Evolutionary conservation across 2,329 filamentous ascomycete genomes (phyloP).

Genomic region (Ophiosphaerella herpotricha): DNA sequence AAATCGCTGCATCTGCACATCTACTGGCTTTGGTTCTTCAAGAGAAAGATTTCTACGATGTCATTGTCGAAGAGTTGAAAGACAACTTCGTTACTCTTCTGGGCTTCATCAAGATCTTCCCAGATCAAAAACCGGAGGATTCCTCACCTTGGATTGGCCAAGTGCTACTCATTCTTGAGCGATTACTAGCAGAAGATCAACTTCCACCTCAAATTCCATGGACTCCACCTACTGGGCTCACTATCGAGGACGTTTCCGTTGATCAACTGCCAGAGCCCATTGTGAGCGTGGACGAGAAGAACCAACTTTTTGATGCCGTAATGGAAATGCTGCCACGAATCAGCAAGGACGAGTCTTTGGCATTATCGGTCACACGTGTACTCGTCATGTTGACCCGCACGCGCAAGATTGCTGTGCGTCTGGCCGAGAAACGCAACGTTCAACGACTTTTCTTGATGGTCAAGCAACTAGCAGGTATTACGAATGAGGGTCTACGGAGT

Average conservation of each 20-base stretch:
- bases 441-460: constrained; percentile 93
- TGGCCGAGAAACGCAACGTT: constrained; percentile 87
- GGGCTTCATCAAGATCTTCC: constrained; percentile 73
- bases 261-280: constrained; percentile 65
- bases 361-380: constrained; percentile 80
- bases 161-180: constrained; percentile 86
- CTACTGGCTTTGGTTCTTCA: constrained; percentile 86
- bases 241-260: constrained; percentile 56
- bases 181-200: constrained; percentile 85
- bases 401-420: constrained; percentile 71
- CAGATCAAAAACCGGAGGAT: constrained; percentile 71
- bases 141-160: constrained; percentile 92
- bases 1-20: constrained; percentile 90
- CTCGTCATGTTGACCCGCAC: constrained; percentile 86
- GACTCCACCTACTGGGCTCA: constrained; percentile 60
- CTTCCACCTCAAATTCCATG: constrained; percentile 76
- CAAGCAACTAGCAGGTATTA: constrained; percentile 82
- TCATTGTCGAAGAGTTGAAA: constrained; percentile 74
- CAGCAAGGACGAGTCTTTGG: constrained; percentile 83
- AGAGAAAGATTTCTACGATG: constrained; percentile 77
- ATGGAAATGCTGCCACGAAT: constrained; percentile 83
- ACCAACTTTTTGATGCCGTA: constrained; percentile 74
- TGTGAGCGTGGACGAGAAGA: constrained; percentile 68
- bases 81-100: constrained; percentile 78
- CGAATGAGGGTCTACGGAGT: constrained; percentile 73